phyloP scores from a whole-genome alignment of 2,329 filamentous ascomycete genomes.

The Hypoxylon sp. region DNA sequence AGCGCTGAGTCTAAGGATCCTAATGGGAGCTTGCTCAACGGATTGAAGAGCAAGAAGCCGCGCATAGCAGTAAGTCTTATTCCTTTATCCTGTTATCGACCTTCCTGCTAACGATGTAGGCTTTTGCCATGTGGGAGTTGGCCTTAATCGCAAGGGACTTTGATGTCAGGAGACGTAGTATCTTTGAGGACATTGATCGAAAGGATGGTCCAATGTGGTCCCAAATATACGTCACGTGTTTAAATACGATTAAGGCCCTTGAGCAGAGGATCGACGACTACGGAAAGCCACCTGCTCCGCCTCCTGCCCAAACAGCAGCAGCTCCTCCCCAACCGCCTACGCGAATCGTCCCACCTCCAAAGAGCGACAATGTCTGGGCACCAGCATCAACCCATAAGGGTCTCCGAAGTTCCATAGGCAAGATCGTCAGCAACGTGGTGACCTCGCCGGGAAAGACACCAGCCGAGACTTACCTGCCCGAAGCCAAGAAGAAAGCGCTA shows the following conservation, averaged over 20 bases:
- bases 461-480: constrained; percentile 64
- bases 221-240: constrained; percentile 79
- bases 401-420: constrained; percentile 63
- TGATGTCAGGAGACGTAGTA: constrained; percentile 80
- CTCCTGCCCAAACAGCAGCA: constrained; percentile 49
- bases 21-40: constrained; percentile 89
- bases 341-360: constrained; percentile 59
- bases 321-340: constrained; percentile 52
- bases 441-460: constrained; percentile 65
- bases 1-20: constrained; percentile 90
- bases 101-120: constrained; percentile 59
- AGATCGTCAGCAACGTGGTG: constrained; percentile 61
- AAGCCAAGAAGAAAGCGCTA: constrained; percentile 66
- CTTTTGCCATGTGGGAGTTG: constrained; percentile 93
- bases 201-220: constrained; percentile 85
- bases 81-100: background rate
- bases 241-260: constrained; percentile 78
- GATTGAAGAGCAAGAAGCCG: constrained; percentile 86
- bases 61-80: constrained; percentile 73
- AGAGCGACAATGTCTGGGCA: constrained; percentile 63
- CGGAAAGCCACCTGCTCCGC: constrained; percentile 62
- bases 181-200: constrained; percentile 90
- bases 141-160: constrained; percentile 83
- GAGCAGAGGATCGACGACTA: constrained; percentile 76
- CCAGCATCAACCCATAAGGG: constrained; percentile 57